These are phyloP conservation scores for Linnemannia hyalina DNA, from an alignment of 192 early-diverging fungal species.

Conservation along the genomic window DNA sequence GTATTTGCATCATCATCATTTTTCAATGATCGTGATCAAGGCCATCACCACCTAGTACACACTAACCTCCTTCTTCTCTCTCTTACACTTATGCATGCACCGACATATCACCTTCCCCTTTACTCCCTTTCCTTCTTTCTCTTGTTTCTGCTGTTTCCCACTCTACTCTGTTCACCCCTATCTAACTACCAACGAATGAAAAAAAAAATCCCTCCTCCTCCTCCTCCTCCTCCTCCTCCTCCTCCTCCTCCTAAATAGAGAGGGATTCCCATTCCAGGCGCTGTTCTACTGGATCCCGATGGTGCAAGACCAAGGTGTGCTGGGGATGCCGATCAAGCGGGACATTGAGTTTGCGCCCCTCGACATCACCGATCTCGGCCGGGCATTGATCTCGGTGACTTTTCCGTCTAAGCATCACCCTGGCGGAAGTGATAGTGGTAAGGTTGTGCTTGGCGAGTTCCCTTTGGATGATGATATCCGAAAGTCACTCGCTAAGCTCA, in stretches of 20 bases:
- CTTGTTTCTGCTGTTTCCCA: background rate
- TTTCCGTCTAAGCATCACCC: conserved; percentile 1
- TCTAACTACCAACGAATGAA: background rate
- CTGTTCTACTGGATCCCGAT: conserved; percentile 44
- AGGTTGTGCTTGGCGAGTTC: no score
- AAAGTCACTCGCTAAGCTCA: background rate
- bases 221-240: no score
- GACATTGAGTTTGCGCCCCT: conserved; percentile 30
- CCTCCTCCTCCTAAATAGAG: no score
- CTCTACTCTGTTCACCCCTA: background rate
- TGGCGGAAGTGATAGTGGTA: background rate
- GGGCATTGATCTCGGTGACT: conserved; percentile 28
- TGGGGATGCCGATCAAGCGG: conserved; percentile 35
- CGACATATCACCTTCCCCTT: no score
- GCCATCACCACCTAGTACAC: no score
- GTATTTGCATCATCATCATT: no score
- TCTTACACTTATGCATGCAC: no score
- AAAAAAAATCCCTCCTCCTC: no score
- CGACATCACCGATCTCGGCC: conserved; percentile 35
- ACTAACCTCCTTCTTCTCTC: no score
- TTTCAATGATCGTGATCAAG: no score
- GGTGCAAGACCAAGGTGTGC: conserved; percentile 18
- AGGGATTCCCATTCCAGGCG: conserved; percentile 37
- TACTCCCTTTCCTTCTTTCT: no score
- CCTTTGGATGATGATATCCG: background rate